phyloP scores from a whole-genome alignment of 2,329 filamentous ascomycete genomes.

The Calonectria henricotiae region DNA sequence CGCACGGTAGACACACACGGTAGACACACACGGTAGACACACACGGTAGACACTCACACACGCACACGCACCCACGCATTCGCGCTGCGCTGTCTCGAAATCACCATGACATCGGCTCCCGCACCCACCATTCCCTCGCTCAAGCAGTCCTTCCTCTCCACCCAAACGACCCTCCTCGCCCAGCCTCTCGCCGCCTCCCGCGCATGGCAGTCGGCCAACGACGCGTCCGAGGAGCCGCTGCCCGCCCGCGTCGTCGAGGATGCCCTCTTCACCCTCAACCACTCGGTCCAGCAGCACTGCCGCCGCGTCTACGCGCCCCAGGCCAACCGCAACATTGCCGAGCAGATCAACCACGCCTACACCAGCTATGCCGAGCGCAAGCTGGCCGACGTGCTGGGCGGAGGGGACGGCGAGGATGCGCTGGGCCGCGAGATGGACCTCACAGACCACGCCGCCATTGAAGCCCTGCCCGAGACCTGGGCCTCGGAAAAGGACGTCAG shows the following conservation, averaged over 20 bases:
- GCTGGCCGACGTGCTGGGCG: conserved; percentile 51
- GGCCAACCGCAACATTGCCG: conserved; percentile 80
- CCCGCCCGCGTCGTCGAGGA: conserved; percentile 70
- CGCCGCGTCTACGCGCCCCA: conserved; percentile 78
- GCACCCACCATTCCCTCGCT: conserved; percentile 73
- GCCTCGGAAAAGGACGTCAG: conserved; percentile 58
- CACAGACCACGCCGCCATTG: conserved; percentile 62
- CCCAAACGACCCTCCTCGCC: conserved; percentile 76
- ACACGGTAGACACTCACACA: not conserved
- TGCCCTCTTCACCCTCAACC: conserved; percentile 73
- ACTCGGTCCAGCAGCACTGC: conserved; percentile 76
- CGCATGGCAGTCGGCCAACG: conserved; percentile 68
- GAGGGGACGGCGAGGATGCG: conserved; percentile 57
- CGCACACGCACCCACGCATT: not conserved
- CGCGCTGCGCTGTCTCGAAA: conserved; percentile 14
- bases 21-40: too few species aligned
- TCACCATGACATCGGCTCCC: conserved; percentile 33
- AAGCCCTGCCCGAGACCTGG: conserved; percentile 67
- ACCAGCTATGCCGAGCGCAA: conserved; percentile 64
- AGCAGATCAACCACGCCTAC: conserved; percentile 81
- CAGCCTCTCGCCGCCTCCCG: conserved; percentile 72
- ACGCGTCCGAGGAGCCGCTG: conserved; percentile 61
- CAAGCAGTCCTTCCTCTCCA: conserved; percentile 76
- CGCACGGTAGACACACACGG: too few species aligned
- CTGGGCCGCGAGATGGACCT: conserved; percentile 64